Percentiles rank a stretch among this genome's conserved stretches.
Conservation (phyloP, 2,329 filamentous ascomycete genomes). For the Penicillium thymicola region DNA sequence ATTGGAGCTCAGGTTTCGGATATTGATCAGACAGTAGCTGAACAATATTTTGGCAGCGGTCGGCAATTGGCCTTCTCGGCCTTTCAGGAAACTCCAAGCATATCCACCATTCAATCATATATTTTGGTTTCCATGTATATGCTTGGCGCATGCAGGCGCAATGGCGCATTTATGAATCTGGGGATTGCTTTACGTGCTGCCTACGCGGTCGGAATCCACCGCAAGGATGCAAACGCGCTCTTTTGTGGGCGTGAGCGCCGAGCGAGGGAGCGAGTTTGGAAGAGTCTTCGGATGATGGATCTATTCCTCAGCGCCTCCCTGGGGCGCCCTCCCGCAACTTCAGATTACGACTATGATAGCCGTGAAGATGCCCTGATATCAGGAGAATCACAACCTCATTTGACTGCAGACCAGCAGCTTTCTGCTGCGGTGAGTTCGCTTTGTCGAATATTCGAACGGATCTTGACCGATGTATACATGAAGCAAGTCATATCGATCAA, state of each 20-base stretch:
- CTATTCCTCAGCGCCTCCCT: conserved; percentile 51
- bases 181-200: conserved; percentile 52
- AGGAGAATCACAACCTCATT: conserved; percentile 16
- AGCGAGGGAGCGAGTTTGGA: conserved; percentile 52
- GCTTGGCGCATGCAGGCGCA: conserved; percentile 51
- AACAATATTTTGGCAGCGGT: conserved; percentile 49
- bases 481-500: conserved; percentile 43
- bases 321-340: conserved; percentile 53
- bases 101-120: conserved; percentile 52
- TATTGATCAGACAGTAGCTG: conserved; percentile 41
- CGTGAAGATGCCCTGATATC: conserved; percentile 34
- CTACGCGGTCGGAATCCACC: conserved; percentile 52
- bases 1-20: conserved; percentile 47
- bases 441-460: conserved; percentile 43
- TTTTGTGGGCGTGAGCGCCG: conserved; percentile 44
- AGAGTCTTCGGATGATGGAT: conserved; percentile 52
- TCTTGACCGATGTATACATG: conserved; percentile 44
- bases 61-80: conserved; percentile 45
- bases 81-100: conserved; percentile 49
- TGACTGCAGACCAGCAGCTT: conserved; percentile 39
- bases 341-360: conserved; percentile 48
- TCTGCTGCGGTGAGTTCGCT: conserved; percentile 48
- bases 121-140: conserved; percentile 52
- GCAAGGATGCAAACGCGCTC: conserved; percentile 51
- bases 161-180: conserved; percentile 53